Conservation (phyloP, 345 rosid species). For the Clarkia xantiana region DNA sequence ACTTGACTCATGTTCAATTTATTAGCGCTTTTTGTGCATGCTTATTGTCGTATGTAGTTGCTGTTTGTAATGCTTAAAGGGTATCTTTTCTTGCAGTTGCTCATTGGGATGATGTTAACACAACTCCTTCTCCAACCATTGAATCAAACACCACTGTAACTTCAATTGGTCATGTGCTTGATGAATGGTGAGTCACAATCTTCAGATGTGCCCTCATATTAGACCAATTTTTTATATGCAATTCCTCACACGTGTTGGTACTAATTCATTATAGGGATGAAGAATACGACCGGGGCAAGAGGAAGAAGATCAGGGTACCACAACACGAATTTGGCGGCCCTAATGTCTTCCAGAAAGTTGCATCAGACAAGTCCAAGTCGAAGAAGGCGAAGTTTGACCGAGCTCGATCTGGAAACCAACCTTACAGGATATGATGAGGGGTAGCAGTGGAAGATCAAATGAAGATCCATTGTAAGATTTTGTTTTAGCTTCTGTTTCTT, state of each 20-base stretch:
- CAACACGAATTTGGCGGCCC: constrained; percentile 37
- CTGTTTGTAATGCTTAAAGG: too few species aligned
- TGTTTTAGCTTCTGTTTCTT: too few species aligned
- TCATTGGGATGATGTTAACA: constrained; percentile 51
- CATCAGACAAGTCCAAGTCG: constrained; percentile 26
- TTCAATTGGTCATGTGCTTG: constrained; percentile 54
- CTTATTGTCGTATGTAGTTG: too few species aligned
- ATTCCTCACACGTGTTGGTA: too few species aligned
- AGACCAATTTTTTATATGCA: too few species aligned
- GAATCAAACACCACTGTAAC: constrained; percentile 18
- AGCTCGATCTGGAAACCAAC: constrained; percentile 23
- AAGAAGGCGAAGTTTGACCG: constrained; percentile 25
- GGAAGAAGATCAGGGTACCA: constrained; percentile 50
- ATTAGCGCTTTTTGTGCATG: too few species aligned
- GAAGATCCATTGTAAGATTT: too few species aligned
- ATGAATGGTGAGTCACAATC: constrained; percentile 63
- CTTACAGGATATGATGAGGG: constrained; percentile 39
- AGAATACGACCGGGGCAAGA: constrained; percentile 82
- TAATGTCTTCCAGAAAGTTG: constrained; percentile 65
- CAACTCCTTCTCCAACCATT: constrained; percentile 15
- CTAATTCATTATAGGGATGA: constrained; percentile 46
- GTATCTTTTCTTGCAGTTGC: constrained; percentile 39
- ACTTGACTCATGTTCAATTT: too few species aligned
- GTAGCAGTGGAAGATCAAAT: too few species aligned
- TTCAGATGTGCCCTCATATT: too few species aligned